These are phyloP conservation scores for Colletotrichum noveboracense DNA, from an alignment of 2,329 filamentous ascomycete genomes.

Conservation along the genomic window DNA sequence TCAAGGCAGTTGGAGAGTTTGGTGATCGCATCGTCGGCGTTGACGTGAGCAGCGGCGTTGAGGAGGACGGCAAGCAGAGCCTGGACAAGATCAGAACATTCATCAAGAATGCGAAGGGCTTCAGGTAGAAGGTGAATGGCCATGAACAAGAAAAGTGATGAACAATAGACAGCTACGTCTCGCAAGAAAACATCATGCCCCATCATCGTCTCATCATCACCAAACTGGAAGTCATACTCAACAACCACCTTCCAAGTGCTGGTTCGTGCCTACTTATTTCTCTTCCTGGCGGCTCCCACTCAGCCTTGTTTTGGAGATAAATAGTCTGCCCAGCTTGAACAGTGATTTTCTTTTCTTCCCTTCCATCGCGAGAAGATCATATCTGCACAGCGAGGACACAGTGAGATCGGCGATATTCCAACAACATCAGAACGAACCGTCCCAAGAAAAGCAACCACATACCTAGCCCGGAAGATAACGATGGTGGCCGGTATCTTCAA, in stretches of 20 bases:
- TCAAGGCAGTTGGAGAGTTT: slow-evolving; percentile 65
- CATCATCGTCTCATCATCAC: not conserved
- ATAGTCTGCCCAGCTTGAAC: not conserved
- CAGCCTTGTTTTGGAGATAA: not conserved
- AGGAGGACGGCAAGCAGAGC: slow-evolving; percentile 81
- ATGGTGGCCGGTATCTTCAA: slow-evolving; percentile 50
- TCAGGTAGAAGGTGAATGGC: slow-evolving; percentile 43
- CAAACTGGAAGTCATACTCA: not conserved
- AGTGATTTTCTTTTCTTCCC: not conserved
- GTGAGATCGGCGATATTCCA: not conserved
- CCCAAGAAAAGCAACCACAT: not conserved
- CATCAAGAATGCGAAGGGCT: slow-evolving; percentile 73
- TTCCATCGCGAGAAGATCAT: not conserved
- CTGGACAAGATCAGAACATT: slow-evolving; percentile 82
- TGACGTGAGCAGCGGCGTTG: slow-evolving; percentile 94
- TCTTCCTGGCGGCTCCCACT: not conserved
- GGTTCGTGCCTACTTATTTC: not conserved
- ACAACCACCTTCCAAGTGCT: not conserved
- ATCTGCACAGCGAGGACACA: not conserved
- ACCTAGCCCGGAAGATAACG: not conserved
- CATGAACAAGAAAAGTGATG: not conserved
- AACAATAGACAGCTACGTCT: not conserved
- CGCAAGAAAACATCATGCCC: not conserved
- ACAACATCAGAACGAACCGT: not conserved
- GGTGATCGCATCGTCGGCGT: slow-evolving; percentile 75